A percentile compares a stretch with the other conserved stretches of the same genome.
phyloP scores from a whole-genome alignment of 805 yeast species.

The Candida endomychidarum region DNA sequence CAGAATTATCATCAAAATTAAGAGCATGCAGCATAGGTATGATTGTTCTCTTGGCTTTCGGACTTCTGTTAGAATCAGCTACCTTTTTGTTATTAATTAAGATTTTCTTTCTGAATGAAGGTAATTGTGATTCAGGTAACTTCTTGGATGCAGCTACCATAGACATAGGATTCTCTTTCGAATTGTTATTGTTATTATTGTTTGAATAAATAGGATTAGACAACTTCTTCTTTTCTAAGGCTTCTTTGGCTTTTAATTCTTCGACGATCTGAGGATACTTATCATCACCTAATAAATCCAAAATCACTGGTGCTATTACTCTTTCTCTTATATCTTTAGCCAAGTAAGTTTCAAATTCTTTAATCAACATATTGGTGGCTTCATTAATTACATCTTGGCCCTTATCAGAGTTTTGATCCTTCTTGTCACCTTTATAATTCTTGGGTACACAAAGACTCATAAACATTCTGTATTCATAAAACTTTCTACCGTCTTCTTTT shows the following conservation, averaged over 20 bases:
- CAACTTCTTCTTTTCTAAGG: constrained; percentile 17
- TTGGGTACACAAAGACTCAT: constrained; percentile 62
- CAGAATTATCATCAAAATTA: constrained; percentile 39
- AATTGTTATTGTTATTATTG: constrained; percentile 19
- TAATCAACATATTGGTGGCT: constrained; percentile 56
- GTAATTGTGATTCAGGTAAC: constrained; percentile 20
- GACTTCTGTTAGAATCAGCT: constrained; percentile 18
- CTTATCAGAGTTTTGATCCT: constrained; percentile 13
- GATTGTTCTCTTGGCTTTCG: constrained; percentile 26
- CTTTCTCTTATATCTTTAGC: constrained; percentile 74
- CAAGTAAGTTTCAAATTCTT: constrained; percentile 63
- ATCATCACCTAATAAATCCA: constrained; percentile 58
- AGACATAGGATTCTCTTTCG: constrained; percentile 28
- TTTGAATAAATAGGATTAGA: constrained; percentile 15
- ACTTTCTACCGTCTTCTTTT: constrained; percentile 56
- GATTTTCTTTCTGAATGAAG: constrained; percentile 36
- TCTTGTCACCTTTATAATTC: constrained; percentile 25
- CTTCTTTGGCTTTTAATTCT: constrained; percentile 33
- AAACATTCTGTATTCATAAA: constrained; percentile 47
- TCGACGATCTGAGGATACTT: constrained; percentile 51
- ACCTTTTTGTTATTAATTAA: constrained; percentile 25
- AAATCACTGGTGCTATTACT: constrained; percentile 65
- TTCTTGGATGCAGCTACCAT: constrained; percentile 22
- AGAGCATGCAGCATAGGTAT: constrained; percentile 58
- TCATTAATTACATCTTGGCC: constrained; percentile 47